These are phyloP conservation scores for Diaporthe sp. DNA, from an alignment of 2,329 filamentous ascomycete genomes.

Conservation along the genomic window DNA sequence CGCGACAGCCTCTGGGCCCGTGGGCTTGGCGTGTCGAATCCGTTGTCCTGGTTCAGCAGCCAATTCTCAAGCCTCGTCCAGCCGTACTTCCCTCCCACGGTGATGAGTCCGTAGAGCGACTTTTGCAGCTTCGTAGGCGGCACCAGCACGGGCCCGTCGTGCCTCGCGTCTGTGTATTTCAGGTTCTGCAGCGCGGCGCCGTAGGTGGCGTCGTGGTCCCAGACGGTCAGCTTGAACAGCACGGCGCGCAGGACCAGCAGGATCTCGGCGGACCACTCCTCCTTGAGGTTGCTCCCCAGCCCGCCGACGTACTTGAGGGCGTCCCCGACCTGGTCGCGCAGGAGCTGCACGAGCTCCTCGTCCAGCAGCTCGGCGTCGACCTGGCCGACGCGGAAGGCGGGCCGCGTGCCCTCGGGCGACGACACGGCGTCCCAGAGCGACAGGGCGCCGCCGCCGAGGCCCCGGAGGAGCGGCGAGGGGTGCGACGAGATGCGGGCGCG, in stretches of 20 bases:
- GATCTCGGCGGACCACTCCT: slow-evolving; percentile 92
- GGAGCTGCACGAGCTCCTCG: slow-evolving; percentile 87
- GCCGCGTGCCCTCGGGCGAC: slow-evolving; percentile 82
- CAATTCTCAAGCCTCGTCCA: slow-evolving; percentile 95
- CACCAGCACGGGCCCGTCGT: slow-evolving; percentile 70
- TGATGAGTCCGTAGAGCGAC: slow-evolving; percentile 83
- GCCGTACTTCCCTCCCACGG: slow-evolving; percentile 87
- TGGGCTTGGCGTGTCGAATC: slow-evolving; percentile 73
- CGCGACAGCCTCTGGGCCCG: slow-evolving; percentile 70
- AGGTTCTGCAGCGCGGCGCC: slow-evolving; percentile 94
- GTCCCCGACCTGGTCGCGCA: slow-evolving; percentile 88
- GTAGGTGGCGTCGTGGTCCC: slow-evolving; percentile 97
- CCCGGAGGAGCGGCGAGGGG: slow-evolving; percentile 66
- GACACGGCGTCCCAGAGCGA: slow-evolving; percentile 78
- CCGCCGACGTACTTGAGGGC: slow-evolving; percentile 78
- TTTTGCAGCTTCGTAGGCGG: slow-evolving; percentile 88
- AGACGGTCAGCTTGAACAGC: slow-evolving; percentile 94
- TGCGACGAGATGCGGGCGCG: slow-evolving; percentile 63
- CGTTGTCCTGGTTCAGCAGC: slow-evolving; percentile 81
- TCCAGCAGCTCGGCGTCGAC: slow-evolving; percentile 96
- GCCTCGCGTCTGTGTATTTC: slow-evolving; percentile 87
- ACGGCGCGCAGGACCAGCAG: slow-evolving; percentile 80
- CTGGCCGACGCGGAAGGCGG: slow-evolving; percentile 93
- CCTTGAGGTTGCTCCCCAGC: slow-evolving; percentile 71
- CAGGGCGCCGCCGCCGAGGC: slow-evolving; percentile 67